Evolutionary conservation across 331 rosid genomes (phyloP), one percentile per base, ranked within the genome.

Genomic region (Stylosanthes scabra): DNA sequence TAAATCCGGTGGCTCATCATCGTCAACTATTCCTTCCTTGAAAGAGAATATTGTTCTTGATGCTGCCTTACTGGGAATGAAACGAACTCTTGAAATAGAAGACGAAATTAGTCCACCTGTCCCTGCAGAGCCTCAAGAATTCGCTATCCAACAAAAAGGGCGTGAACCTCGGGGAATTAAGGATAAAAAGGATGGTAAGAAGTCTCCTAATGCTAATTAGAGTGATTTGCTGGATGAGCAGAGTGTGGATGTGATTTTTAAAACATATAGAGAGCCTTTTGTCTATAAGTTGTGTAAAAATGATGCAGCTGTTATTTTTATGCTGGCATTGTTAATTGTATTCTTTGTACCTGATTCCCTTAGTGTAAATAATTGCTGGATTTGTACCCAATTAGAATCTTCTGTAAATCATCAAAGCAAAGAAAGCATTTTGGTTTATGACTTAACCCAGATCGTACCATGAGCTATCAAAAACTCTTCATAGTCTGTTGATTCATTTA

Each of bases 1-100:
- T 75, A 88, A 80, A 72, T 59, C 65, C 71, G 71, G 56, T 11
- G 56, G 54, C 49, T 70, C 84, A 2, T 61, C 83, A 3, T 78
- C 86, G 39, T 76, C 67, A 9, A 54, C 71, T 2, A 74, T 83
- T 49, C 51, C 83, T 42, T 75, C 88, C 9, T 77, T 87, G 34
- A 88, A 86, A 56, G 92, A 89, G 68, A 89, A 88, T 74, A 88
- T 86, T 31, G 84, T 88, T 76, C 96, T 88, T 51, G 93, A 89
- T 51, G 90, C 82, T 62, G 93, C 89, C 12, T 67, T 89, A 9
- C 80, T 82, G 54, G 88, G 96, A 31, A 82, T 96, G 27, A 89
- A 78, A 81, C 78, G 85, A 78, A 88, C 90, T 10, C 92, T 86
- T 63, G 83, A 80, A 5, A 82, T 86, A 16, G 90, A 86, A 54